Base-by-base conservation (phyloP, 345 rosid genomes). In the Eutrema yunnanense region DNA sequence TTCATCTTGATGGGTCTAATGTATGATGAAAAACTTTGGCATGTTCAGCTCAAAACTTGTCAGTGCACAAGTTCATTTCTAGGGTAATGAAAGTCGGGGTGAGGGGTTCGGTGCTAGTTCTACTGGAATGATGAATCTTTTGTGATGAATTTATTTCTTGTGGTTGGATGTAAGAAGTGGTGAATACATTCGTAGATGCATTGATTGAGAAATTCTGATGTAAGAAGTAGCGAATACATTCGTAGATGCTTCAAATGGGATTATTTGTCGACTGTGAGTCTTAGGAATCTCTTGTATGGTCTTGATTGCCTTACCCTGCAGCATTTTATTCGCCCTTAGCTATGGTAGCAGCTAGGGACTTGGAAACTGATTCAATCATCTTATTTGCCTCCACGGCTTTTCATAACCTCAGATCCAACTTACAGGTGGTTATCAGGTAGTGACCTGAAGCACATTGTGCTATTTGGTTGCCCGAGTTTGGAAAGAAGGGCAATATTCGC, bases 391-490 rank as follows among this genome's bases (percentile, higher is more conserved):
- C 50, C 14, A 36, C 4, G n/a, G 49, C 37, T 36, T 4, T 63
- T 14, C 12, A 32, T 69, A 70, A 76, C 48, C 58, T 54, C 60
- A 11, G 32, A 59, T 79, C 77, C 73, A 75, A 64, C 65, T 44
- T 77, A 14, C 80, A 92, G 98, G 81, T 87, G 93, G 96, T 77
- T 92, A 73, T 87, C 96, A 22, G 90, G 96, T 38, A 82, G 83
- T 14, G 85, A 87, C 72, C 73, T 92, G 80, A 87, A 88, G 79
- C 85, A 64, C 60, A 71, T 88, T 59, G 93, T 82, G 19, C 73
- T 81, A 19, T 82, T 86, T 65, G 98, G 98, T 65, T 92, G 98
- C 73, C 96, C 93, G 42, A 80, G 87, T 62, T 75, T 83, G 52
- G 62, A 76, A 0, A 90, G 58, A 71, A 83, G 78, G 61, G 55